These are phyloP conservation scores for Vitis rotundifolia DNA, from an alignment of 164 flowering plant species.

Conservation along the genomic window DNA sequence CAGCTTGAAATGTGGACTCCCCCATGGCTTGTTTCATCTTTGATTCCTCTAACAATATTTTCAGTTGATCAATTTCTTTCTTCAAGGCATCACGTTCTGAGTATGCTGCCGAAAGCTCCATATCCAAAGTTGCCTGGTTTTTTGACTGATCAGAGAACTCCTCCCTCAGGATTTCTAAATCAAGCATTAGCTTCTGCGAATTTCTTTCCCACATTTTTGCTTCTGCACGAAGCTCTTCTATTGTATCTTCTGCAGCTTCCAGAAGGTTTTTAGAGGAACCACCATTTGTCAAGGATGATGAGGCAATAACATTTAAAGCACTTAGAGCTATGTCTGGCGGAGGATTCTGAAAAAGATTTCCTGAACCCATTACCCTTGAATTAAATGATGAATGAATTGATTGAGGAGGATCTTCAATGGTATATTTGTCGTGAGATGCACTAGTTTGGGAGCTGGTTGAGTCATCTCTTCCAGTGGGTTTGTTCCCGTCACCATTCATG, in stretches of 20 bases:
- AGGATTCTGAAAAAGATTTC: constrained; percentile 23
- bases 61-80: constrained; percentile 57
- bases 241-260: constrained; percentile 69
- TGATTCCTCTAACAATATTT: constrained; percentile 38
- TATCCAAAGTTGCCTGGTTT: constrained; percentile 41
- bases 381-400: constrained; percentile 50
- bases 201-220: constrained; percentile 89
- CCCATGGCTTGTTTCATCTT: constrained; percentile 29
- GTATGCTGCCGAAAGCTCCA: constrained; percentile 66
- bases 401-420: constrained; percentile 28
- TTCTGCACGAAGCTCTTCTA: constrained; percentile 67
- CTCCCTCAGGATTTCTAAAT: constrained; percentile 56
- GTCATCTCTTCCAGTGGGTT: constrained; percentile 36
- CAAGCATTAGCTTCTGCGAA: constrained; percentile 64
- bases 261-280: constrained; percentile 51
- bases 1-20: constrained; percentile 26
- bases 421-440: constrained; percentile 19
- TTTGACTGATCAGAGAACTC: constrained; percentile 62
- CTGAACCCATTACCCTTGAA: constrained; percentile 35
- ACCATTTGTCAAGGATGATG: constrained; percentile 34
- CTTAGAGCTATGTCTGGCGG: constrained; percentile 23
- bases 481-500: constrained; percentile 27
- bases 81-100: constrained; percentile 63
- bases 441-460: constrained; percentile 37
- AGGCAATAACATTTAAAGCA: constrained; percentile 13